Evolutionary conservation across 2,329 filamentous ascomycete species (phyloP), one percentile per base, ranked within the genome.

Genomic region (Dryadomyces quercivorus): DNA sequence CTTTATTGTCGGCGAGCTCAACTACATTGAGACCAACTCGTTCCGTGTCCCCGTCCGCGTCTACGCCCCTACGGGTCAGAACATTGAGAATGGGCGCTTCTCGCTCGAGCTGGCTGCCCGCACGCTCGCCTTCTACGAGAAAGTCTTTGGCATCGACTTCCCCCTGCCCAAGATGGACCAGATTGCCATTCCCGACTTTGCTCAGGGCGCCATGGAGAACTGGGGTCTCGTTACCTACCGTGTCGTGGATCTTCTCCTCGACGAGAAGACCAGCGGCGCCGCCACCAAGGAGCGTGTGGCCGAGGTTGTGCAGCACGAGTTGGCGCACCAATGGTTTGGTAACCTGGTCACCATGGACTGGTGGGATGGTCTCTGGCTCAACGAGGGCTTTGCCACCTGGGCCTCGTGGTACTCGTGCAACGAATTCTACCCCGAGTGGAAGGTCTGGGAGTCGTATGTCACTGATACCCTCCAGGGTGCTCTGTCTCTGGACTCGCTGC

Each of bases 211-310:
- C 57, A 96, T 97, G 91, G 91, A 97, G 76, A 97, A 97, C 69
- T 97, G 92, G 92, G 92, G 92, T 66, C 75, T 97, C 52, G 83
- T 97, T 61, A 97, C 92, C 7, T 97, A 96, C 73, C 86, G 92
- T 60, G 87, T 95, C 21, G 91, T 96, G 38, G 89, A 94, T 65
- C 70, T 97, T 49, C 78, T 97, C 56, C 81, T 95, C 58, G 92
- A 97, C 63, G 89, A 96, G 70, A 93, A 94, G 76, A 86, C 81
- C 3, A 93, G 88, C 63, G 87, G 90, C 64, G 91, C 92, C 20
- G 85, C 86, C 42, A 88, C 85, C 58, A 96, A 95, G 74, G 87
- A 96, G 73, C 84, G 91, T 43, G 88, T 97, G 54, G 92, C 92
- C 52, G 92, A 96, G 69, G 89, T 93, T 44, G 92, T 97, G 31